A percentile compares a stretch with the other conserved stretches of the same genome.
Evolutionary conservation across 2,329 filamentous ascomycete genomes (phyloP).

Genomic region (Magnaporthiopsis rhizophila): DNA sequence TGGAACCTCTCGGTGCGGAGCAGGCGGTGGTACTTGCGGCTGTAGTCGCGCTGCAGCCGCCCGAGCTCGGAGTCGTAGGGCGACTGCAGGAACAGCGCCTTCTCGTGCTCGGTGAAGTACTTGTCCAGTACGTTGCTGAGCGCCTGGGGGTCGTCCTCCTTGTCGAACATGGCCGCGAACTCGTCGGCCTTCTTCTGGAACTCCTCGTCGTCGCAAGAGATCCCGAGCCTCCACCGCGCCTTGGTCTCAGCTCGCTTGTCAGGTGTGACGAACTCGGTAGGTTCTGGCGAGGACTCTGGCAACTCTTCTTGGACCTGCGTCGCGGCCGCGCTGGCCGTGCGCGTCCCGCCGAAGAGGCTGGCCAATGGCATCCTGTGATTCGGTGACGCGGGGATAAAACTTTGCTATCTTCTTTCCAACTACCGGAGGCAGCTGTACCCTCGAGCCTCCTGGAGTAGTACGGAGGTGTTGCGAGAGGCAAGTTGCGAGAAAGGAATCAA

Average conservation of each 20-base stretch:
- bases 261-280: too few species aligned
- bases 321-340: background rate
- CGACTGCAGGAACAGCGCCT: background rate
- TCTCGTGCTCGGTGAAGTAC: slow-evolving; percentile 8
- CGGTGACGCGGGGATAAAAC: background rate
- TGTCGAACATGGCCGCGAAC: slow-evolving; percentile 1
- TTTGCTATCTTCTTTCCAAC: background rate
- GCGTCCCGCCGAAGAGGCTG: background rate
- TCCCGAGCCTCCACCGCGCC: slow-evolving; percentile 2
- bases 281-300: background rate
- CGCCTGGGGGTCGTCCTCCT: background rate
- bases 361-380: background rate
- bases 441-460: background rate
- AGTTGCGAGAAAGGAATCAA: background rate
- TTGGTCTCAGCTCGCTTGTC: background rate
- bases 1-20: background rate
- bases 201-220: background rate
- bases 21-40: slow-evolving; percentile 3
- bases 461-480: background rate
- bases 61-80: background rate
- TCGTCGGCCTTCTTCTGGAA: background rate
- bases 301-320: background rate
- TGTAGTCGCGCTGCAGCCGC: slow-evolving; percentile 3
- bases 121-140: slow-evolving; percentile 2
- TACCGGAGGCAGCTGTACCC: background rate